Evolutionary conservation across 352 stramenopile genomes (phyloP).

Genomic region (Phytophthora cajani): DNA sequence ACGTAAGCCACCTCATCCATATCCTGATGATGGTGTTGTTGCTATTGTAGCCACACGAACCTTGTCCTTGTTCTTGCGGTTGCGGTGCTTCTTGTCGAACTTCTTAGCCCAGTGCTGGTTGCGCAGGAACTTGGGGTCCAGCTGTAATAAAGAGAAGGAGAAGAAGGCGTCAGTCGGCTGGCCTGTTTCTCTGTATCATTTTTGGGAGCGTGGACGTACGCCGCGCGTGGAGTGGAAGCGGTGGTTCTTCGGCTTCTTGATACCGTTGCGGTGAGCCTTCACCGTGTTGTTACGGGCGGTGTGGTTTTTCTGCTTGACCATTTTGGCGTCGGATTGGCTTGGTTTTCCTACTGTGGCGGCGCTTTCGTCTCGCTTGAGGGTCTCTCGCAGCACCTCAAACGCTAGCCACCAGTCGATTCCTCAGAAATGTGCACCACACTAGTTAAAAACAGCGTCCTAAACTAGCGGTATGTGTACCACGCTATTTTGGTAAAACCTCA

Average conservation of each 20-base stretch:
- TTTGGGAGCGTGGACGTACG: slow-evolving; percentile 55
- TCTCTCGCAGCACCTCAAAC: slow-evolving; percentile 18
- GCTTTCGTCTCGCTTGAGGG: slow-evolving; percentile 6
- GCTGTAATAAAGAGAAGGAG: slow-evolving; percentile 42
- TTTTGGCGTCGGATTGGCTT: slow-evolving; percentile 68
- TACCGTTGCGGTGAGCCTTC: slow-evolving; percentile 97
- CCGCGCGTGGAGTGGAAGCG: slow-evolving; percentile 95
- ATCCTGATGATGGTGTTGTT: not conserved
- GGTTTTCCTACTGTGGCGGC: slow-evolving; percentile 57
- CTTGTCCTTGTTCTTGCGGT: slow-evolving; percentile 67
- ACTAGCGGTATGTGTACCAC: not conserved
- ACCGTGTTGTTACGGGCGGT: slow-evolving; percentile 97
- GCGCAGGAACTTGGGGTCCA: slow-evolving; percentile 98
- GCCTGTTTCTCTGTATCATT: not conserved
- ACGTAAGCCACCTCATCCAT: not conserved
- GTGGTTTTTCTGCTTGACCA: slow-evolving; percentile 98
- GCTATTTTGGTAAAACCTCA: slow-evolving; percentile 29
- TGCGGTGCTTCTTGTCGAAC: slow-evolving; percentile 94
- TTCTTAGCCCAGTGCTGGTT: slow-evolving; percentile 99
- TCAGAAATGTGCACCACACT: slow-evolving; percentile 16
- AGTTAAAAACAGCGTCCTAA: not conserved
- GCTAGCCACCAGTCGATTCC: slow-evolving; percentile 39
- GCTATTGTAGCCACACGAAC: slow-evolving; percentile 20
- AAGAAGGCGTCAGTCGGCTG: not conserved
- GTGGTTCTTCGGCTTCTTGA: slow-evolving; percentile 97